phyloP scores from a whole-genome alignment of 306 rosid species.

The Cicer yamashitae region DNA sequence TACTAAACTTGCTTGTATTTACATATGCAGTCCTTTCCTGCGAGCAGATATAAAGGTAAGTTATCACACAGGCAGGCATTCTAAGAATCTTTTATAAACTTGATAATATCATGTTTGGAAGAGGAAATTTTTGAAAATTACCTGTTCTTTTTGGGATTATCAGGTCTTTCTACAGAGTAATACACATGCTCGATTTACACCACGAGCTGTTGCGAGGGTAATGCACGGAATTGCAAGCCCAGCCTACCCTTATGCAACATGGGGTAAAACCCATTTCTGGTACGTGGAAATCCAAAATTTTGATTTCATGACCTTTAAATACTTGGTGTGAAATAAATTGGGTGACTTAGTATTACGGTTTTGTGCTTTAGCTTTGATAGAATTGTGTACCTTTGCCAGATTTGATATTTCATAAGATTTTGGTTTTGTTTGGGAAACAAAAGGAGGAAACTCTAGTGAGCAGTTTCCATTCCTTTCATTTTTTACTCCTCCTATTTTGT shows the following conservation, averaged over 20 bases:
- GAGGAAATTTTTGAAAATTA: background rate
- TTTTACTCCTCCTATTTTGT: slow-evolving; percentile 10
- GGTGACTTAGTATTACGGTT: background rate
- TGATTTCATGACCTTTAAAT: background rate
- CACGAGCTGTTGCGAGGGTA: slow-evolving; percentile 92
- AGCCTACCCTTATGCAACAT: slow-evolving; percentile 76
- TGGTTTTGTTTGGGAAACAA: slow-evolving; percentile 34
- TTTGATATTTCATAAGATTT: slow-evolving; percentile 23
- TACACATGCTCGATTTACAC: slow-evolving; percentile 82
- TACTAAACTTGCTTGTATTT: slow-evolving; percentile 54
- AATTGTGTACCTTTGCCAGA: slow-evolving; percentile 14
- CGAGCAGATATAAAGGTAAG: slow-evolving; percentile 91
- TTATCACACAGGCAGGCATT: slow-evolving; percentile 21
- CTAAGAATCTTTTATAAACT: slow-evolving; percentile 40
- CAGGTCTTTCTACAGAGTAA: slow-evolving; percentile 90
- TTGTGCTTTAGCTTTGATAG: slow-evolving; percentile 17
- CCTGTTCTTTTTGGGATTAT: slow-evolving; percentile 44
- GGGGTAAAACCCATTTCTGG: slow-evolving; percentile 97
- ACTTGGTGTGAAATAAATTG: slow-evolving; percentile 19
- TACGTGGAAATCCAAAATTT: slow-evolving; percentile 34
- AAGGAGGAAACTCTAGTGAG: slow-evolving; percentile 11
- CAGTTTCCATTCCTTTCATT: slow-evolving; percentile 22
- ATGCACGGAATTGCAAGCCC: slow-evolving; percentile 98
- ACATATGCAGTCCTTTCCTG: slow-evolving; percentile 82
- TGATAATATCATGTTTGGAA: slow-evolving; percentile 33